Percentiles rank a stretch among this genome's conserved stretches.
Conservation (phyloP, 2,329 filamentous ascomycete genomes). For the Botrytis tulipae region DNA sequence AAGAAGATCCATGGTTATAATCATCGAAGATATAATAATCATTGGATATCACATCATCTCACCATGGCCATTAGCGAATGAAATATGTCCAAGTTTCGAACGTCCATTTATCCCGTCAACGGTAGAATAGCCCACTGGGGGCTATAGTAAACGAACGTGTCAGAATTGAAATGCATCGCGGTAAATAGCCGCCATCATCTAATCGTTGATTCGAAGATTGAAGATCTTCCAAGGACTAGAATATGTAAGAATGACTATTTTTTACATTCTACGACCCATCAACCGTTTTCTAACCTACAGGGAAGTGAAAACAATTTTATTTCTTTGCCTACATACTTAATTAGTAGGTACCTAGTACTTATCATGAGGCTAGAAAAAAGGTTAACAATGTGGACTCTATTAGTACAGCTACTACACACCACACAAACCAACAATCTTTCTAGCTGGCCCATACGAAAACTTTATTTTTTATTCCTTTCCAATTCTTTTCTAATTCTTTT, state of each 20-base stretch:
- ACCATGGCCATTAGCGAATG: background rate
- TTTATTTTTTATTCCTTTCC: background rate
- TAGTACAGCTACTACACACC: background rate
- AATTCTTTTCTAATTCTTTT: background rate
- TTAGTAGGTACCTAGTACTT: background rate
- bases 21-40: background rate
- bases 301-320: background rate
- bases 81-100: background rate
- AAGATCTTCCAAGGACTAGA: constrained; percentile 9
- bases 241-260: constrained; percentile 6
- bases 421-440: background rate
- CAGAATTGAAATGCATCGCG: constrained; percentile 7
- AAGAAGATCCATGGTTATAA: background rate
- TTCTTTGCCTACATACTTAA: background rate
- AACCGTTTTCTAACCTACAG: background rate
- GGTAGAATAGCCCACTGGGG: background rate
- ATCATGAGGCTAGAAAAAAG: background rate
- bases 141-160: background rate
- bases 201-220: background rate
- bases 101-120: background rate
- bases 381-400: background rate
- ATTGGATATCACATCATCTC: background rate
- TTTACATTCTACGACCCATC: background rate
- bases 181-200: constrained; percentile 17
- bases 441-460: constrained; percentile 1